Evolutionary conservation across 495 filamentous ascomycete species (phyloP).

Genomic region (Penicillium coprophilum): DNA sequence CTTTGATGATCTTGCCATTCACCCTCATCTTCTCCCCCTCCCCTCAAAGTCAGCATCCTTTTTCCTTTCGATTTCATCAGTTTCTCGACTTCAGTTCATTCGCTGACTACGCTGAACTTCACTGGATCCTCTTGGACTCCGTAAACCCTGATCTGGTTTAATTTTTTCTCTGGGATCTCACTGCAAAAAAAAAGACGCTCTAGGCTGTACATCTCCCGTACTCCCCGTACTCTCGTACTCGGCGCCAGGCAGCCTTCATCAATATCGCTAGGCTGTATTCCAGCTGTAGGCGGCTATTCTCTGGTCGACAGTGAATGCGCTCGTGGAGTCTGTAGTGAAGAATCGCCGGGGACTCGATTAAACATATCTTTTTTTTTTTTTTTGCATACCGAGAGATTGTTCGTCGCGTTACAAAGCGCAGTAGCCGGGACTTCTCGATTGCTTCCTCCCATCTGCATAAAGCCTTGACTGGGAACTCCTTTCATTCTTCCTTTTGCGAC

Average conservation of each 20-base stretch:
- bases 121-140: conserved; percentile 19
- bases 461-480: neutral
- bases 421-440: conserved; percentile 5
- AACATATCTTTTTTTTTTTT: conserved; percentile 19
- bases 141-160: conserved; percentile 31
- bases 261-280: conserved; percentile 44
- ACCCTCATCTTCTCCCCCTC: conserved; percentile 18
- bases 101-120: neutral
- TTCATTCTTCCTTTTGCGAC: conserved; percentile 9
- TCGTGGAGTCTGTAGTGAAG: conserved; percentile 47
- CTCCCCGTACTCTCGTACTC: conserved; percentile 35
- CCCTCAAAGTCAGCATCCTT: conserved; percentile 20
- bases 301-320: conserved; percentile 37
- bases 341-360: conserved; percentile 29
- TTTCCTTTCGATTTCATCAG: conserved; percentile 20
- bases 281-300: conserved; percentile 47
- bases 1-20: conserved; percentile 20
- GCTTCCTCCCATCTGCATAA: conserved; percentile 4
- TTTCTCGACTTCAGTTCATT: conserved; percentile 8
- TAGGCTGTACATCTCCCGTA: conserved; percentile 38
- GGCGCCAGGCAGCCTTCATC: conserved; percentile 25
- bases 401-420: conserved; percentile 7
- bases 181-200: conserved; percentile 20
- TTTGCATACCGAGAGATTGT: neutral
- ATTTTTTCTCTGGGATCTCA: conserved; percentile 23